Conservation (phyloP, 192 early-diverging fungal genomes). For the Pecoramyces ruminantium region DNA sequence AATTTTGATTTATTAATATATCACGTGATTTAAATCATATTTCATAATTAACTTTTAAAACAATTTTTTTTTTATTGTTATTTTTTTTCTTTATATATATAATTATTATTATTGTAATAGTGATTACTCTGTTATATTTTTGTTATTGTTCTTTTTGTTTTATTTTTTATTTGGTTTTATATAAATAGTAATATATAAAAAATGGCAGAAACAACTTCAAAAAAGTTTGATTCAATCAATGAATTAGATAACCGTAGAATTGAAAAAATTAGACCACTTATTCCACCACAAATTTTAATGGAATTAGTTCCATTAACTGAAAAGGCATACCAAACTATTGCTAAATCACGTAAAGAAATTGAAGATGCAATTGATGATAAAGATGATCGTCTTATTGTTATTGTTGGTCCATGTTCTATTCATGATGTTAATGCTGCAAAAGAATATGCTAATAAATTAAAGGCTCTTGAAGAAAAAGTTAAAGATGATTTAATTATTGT, state of each 20-base stretch:
- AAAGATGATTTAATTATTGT: constrained; percentile 49
- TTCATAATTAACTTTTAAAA: too few relatives aligned
- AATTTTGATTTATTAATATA: too few relatives aligned
- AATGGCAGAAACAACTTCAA: too few relatives aligned
- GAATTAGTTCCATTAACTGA: constrained; percentile 70
- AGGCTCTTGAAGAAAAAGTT: constrained; percentile 30
- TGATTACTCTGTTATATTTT: too few relatives aligned
- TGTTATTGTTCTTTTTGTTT: too few relatives aligned
- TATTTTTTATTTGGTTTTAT: too few relatives aligned
- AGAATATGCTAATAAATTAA: constrained; percentile 52
- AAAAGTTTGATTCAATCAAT: constrained; percentile 46
- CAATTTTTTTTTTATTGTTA: too few relatives aligned
- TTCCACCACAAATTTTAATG: constrained; percentile 85
- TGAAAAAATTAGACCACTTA: constrained; percentile 53
- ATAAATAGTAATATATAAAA: too few relatives aligned
- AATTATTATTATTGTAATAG: too few relatives aligned
- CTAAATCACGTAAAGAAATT: constrained; percentile 39
- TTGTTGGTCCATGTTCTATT: constrained; percentile 77
- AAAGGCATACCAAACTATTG: constrained; percentile 54
- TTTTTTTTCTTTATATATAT: too few relatives aligned
- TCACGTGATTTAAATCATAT: too few relatives aligned
- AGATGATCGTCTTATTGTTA: constrained; percentile 64
- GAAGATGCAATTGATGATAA: constrained; percentile 36
- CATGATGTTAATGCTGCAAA: constrained; percentile 61
- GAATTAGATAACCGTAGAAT: constrained; percentile 88